phyloP scores from a whole-genome alignment of 106 monocot species.

The Apostasia ramifera region DNA sequence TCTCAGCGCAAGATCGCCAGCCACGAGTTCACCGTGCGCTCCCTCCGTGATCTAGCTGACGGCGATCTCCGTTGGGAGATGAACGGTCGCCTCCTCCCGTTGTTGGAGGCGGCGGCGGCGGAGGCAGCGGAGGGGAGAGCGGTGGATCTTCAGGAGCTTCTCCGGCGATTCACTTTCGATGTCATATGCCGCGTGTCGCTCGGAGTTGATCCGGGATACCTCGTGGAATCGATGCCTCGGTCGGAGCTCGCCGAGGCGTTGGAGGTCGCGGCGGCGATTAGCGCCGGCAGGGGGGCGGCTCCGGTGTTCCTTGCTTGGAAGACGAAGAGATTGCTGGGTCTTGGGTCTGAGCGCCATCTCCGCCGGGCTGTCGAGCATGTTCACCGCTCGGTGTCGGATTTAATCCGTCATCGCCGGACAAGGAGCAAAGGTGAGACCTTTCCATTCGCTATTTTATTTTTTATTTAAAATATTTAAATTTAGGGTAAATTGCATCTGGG shows the following conservation, averaged over 20 bases:
- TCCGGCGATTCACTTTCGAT: constrained; percentile 14
- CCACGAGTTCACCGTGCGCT: constrained; percentile 16
- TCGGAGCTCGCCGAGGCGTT: constrained; percentile 13
- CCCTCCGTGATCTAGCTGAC: constrained; percentile 5
- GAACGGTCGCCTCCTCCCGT: neutral
- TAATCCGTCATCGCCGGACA: constrained; percentile 9
- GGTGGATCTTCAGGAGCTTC: constrained; percentile 13
- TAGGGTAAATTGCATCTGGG: too few species aligned
- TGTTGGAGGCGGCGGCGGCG: neutral
- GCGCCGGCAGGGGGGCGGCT: constrained; percentile 20
- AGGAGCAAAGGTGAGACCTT: neutral
- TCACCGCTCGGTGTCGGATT: neutral
- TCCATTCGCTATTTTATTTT: too few species aligned
- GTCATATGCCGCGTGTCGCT: constrained; percentile 18
- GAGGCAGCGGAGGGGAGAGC: neutral
- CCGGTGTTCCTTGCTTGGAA: constrained; percentile 20
- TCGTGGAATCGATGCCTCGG: neutral
- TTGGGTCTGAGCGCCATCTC: constrained; percentile 25
- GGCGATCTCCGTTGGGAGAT: neutral
- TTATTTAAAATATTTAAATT: too few species aligned
- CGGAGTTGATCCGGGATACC: constrained; percentile 13
- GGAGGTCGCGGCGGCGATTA: constrained; percentile 25
- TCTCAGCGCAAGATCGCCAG: constrained; percentile 23
- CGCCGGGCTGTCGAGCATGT: constrained; percentile 13
- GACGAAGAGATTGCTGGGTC: constrained; percentile 15